Percentiles rank a stretch among this genome's conserved stretches.
These are phyloP conservation scores for Leccinum pachyderme DNA, from an alignment of 1,284 basidiomycete species.

Conservation along the genomic window DNA sequence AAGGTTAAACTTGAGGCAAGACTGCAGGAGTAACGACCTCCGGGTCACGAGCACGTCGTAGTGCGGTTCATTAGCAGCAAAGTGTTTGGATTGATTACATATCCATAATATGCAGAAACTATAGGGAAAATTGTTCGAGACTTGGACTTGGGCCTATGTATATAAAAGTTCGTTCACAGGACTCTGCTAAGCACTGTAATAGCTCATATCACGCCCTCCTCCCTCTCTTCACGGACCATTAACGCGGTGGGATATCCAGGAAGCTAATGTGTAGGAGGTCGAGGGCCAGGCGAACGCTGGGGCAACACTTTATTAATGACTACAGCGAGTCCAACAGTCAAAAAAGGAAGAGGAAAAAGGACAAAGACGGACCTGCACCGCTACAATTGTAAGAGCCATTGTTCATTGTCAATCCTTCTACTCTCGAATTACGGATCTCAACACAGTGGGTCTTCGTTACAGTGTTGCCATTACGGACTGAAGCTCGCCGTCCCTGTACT, in stretches of 20 bases:
- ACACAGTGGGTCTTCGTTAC: conserved; percentile 12
- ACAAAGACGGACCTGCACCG: conserved; percentile 16
- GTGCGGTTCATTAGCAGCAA: not conserved
- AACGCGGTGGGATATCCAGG: not conserved
- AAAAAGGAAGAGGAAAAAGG: not conserved
- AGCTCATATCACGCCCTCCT: not conserved
- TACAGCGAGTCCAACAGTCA: not conserved
- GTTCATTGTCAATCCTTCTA: conserved; percentile 16
- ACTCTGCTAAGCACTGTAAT: not conserved
- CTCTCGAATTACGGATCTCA: conserved; percentile 1
- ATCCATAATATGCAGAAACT: not conserved
- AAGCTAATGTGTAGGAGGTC: not conserved
- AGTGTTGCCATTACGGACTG: not conserved
- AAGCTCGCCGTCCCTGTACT: not conserved
- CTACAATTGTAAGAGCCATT: conserved; percentile 2
- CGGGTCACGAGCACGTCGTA: not conserved
- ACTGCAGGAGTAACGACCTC: not conserved
- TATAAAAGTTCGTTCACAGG: not conserved
- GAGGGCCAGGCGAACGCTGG: not conserved
- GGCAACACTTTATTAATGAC: conserved; percentile 9
- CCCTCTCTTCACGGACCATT: not conserved
- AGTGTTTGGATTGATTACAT: not conserved
- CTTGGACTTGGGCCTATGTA: not conserved
- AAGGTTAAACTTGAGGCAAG: no score
- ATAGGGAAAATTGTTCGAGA: not conserved